Evolutionary conservation across 768 basidiomycete genomes (phyloP).

Genomic region (Mycena vitilis): DNA sequence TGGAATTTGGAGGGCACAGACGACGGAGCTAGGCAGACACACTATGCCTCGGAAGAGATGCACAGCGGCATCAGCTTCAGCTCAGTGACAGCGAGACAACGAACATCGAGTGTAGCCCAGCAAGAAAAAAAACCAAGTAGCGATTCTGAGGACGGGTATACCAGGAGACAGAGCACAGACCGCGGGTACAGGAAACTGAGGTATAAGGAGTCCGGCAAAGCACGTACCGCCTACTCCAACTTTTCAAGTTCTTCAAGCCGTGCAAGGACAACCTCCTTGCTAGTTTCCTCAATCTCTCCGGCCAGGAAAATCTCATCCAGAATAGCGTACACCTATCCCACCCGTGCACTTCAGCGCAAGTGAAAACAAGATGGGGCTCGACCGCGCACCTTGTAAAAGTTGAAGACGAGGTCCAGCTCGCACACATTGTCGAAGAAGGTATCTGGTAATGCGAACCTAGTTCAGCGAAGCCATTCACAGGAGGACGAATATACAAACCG

Average conservation of each 20-base stretch:
- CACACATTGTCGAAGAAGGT: slow-evolving; percentile 99
- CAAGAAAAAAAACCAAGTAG: no score
- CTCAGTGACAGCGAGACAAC: no score
- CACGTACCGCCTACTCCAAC: slow-evolving; percentile 68
- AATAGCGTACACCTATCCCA: slow-evolving; percentile 87
- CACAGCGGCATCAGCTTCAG: no score
- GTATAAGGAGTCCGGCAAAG: no score
- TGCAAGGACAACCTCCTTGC: slow-evolving; percentile 93
- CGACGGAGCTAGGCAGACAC: no score
- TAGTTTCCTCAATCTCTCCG: slow-evolving; percentile 98
- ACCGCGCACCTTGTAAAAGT: slow-evolving; percentile 89
- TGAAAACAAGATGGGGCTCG: background rate
- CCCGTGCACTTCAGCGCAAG: no score
- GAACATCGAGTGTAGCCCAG: no score
- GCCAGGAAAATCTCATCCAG: slow-evolving; percentile 98
- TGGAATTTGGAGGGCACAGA: no score
- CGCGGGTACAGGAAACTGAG: no score
- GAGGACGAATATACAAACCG: slow-evolving; percentile 62
- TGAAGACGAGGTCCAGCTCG: slow-evolving; percentile 97
- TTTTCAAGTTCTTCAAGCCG: slow-evolving; percentile 94
- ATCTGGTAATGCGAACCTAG: slow-evolving; percentile 59
- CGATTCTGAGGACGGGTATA: no score
- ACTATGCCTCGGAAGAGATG: no score
- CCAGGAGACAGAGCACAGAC: no score
- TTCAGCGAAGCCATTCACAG: slow-evolving; percentile 8